A percentile compares a stretch with the other conserved stretches of the same genome.
Conservation (phyloP, 495 filamentous ascomycete species). For the Trichoderma gamsii region DNA sequence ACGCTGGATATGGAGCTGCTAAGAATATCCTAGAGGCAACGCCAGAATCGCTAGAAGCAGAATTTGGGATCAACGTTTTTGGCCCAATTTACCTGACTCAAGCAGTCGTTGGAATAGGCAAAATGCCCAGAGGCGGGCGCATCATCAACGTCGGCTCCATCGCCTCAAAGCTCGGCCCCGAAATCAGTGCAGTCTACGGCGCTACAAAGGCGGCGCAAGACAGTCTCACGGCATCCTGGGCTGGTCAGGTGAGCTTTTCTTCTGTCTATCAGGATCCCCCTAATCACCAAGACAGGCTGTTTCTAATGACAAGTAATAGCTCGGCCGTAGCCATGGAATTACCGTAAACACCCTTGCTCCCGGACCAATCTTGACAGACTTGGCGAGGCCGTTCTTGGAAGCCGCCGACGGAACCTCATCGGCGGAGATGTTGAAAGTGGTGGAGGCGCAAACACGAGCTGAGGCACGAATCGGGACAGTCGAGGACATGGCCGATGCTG, state of each 20-base stretch:
- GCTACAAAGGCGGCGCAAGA: slow-evolving; percentile 26
- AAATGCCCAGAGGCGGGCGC: slow-evolving; percentile 38
- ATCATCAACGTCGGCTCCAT: slow-evolving; percentile 40
- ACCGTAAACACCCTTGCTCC: slow-evolving; percentile 30
- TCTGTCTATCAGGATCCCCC: background rate
- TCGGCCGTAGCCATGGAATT: slow-evolving; percentile 26
- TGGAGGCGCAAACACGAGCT: background rate
- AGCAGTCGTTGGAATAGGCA: slow-evolving; percentile 30
- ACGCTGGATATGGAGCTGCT: too few relatives aligned
- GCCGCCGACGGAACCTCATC: background rate
- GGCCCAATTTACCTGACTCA: slow-evolving; percentile 36
- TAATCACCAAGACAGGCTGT: background rate
- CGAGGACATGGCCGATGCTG: slow-evolving; percentile 44
- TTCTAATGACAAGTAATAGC: slow-evolving; percentile 17
- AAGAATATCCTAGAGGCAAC: background rate
- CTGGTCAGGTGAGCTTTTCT: slow-evolving; percentile 20
- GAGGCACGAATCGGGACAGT: background rate
- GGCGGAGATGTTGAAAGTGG: background rate
- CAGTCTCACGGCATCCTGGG: slow-evolving; percentile 22
- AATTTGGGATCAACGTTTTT: slow-evolving; percentile 15
- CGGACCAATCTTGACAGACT: slow-evolving; percentile 25
- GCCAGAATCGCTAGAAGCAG: background rate
- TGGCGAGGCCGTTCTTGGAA: background rate
- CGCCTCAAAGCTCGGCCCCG: slow-evolving; percentile 23
- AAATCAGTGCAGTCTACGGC: slow-evolving; percentile 17